phyloP scores from a whole-genome alignment of 305 asterid genomes.

The Nicotiana rustica region DNA sequence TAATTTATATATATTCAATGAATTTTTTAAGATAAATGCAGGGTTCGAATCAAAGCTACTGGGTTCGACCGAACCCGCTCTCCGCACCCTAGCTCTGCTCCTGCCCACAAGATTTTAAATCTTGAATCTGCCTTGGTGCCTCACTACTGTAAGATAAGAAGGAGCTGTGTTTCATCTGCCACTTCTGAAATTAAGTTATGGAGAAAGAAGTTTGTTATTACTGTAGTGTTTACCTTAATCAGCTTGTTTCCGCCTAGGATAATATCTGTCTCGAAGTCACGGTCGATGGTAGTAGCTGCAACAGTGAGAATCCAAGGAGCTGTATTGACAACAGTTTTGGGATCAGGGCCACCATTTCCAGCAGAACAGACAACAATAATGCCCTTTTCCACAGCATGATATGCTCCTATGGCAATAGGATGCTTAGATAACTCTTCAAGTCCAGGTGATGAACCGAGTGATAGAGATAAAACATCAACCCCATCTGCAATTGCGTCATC shows the following conservation, averaged over 20 bases:
- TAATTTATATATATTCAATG: no score
- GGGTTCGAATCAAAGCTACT: no score
- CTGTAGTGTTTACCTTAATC: slow-evolving; percentile 55
- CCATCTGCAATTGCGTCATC: slow-evolving; percentile 84
- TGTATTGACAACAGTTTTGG: slow-evolving; percentile 53
- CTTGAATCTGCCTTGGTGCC: no score
- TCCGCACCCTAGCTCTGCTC: no score
- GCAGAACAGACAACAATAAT: slow-evolving; percentile 77
- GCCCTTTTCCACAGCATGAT: slow-evolving; percentile 74
- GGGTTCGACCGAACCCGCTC: no score
- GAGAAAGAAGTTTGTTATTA: neutral
- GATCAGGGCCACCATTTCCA: slow-evolving; percentile 70
- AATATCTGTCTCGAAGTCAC: slow-evolving; percentile 64
- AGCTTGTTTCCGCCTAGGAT: slow-evolving; percentile 62
- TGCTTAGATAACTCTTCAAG: slow-evolving; percentile 46
- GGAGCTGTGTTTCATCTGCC: no score
- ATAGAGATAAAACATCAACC: slow-evolving; percentile 72
- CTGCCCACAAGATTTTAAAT: no score
- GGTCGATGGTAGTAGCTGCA: slow-evolving; percentile 84
- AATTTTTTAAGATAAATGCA: no score
- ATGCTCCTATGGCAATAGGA: slow-evolving; percentile 77
- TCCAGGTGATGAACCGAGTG: slow-evolving; percentile 58
- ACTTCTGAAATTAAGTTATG: no score
- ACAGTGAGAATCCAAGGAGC: slow-evolving; percentile 95
- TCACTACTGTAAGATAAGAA: no score